A percentile compares a stretch with the other conserved stretches of the same genome.
Evolutionary conservation across 345 rosid genomes (phyloP).

Genomic region (Camelina neglecta): DNA sequence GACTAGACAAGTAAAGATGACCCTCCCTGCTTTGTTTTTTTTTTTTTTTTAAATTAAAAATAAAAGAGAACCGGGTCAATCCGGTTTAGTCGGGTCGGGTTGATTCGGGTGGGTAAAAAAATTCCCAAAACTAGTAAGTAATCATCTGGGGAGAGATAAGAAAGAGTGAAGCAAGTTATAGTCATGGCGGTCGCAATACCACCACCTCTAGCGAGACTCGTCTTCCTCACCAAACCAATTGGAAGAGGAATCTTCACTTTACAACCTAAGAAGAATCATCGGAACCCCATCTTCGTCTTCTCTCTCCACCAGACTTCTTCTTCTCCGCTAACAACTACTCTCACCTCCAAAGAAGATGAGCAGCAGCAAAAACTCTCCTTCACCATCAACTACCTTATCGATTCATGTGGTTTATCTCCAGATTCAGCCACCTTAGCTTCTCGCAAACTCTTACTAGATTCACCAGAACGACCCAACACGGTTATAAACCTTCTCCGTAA

Average conservation of each 20-base stretch:
- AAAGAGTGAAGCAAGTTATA: neutral
- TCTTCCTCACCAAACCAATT: constrained; percentile 6
- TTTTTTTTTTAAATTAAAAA: neutral
- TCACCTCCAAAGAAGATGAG: constrained; percentile 16
- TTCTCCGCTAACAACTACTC: constrained; percentile 1
- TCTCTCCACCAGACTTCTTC: constrained; percentile 36
- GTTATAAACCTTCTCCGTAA: constrained; percentile 49
- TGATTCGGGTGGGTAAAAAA: neutral
- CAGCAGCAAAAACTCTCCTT: constrained; percentile 37
- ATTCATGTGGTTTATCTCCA: constrained; percentile 52
- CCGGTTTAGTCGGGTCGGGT: constrained; percentile 1
- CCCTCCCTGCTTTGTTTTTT: constrained; percentile 9
- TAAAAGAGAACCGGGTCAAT: constrained; percentile 20
- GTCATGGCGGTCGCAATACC: constrained; percentile 36
- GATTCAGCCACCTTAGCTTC: constrained; percentile 46
- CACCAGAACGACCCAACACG: constrained; percentile 44
- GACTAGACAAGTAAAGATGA: neutral
- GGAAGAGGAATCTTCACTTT: neutral
- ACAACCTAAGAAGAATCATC: neutral
- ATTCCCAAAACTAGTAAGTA: neutral
- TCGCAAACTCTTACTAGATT: constrained; percentile 40
- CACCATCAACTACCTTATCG: constrained; percentile 47
- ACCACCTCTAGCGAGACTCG: constrained; percentile 21
- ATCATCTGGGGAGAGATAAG: neutral
- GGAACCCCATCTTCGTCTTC: constrained; percentile 28